Evolutionary conservation across 176 grass and related monocot species (phyloP).

Genomic region (barley (Hordeum vulgare)): MorexV3_pseudomolecules_assembly NC_058518.1:45286625-45287124

Average conservation of each 20-base stretch:
- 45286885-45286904: constrained; percentile 5
- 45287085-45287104: constrained; percentile 10
- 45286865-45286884: constrained; percentile 58
- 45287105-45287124: constrained; percentile 21
- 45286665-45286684: neutral
- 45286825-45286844: constrained; percentile 7
- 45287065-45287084: neutral
- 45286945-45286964: constrained; percentile 46
- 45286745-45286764: neutral
- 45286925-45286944: constrained; percentile 44
- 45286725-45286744: neutral
- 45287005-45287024: constrained; percentile 65
- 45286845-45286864: constrained; percentile 1
- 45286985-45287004: constrained; percentile 55
- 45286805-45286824: neutral
- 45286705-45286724: neutral
- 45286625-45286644: neutral
- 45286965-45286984: constrained; percentile 27
- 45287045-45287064: neutral
- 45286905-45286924: constrained; percentile 34
- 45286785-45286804: neutral
- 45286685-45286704: neutral
- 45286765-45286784: neutral
- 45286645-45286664: neutral
- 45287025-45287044: constrained; percentile 45